Evolutionary conservation across 176 grass and related monocot species (phyloP).

Genomic region (Canna indica): DNA sequence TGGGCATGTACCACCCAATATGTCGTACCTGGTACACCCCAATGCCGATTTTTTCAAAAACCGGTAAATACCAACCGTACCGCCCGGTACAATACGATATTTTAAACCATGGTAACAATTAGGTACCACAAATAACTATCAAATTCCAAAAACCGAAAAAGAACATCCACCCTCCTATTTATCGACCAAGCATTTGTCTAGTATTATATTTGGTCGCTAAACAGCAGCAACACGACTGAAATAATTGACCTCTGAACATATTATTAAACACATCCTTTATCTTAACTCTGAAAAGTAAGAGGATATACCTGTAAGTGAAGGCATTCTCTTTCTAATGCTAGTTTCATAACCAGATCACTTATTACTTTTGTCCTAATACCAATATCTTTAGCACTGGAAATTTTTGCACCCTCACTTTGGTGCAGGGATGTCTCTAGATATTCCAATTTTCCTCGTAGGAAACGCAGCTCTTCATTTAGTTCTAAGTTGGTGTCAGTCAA

Average conservation of each 20-base stretch:
- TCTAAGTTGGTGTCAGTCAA: constrained; percentile 73
- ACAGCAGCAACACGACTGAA: neutral
- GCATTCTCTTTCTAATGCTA: constrained; percentile 68
- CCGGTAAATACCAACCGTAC: too few relatives aligned
- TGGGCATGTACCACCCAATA: too few relatives aligned
- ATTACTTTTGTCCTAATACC: constrained; percentile 62
- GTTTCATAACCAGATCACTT: constrained; percentile 59
- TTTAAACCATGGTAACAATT: too few relatives aligned
- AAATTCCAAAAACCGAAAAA: too few relatives aligned
- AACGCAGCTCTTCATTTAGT: constrained; percentile 63
- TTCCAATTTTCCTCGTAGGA: constrained; percentile 53
- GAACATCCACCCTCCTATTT: too few relatives aligned
- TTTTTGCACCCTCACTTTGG: constrained; percentile 56
- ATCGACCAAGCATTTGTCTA: too few relatives aligned
- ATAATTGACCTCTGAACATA: neutral
- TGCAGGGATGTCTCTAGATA: constrained; percentile 49
- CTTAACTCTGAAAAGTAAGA: neutral
- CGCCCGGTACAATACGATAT: too few relatives aligned
- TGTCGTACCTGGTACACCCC: too few relatives aligned
- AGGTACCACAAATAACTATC: too few relatives aligned
- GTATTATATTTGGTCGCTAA: too few relatives aligned
- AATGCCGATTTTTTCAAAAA: too few relatives aligned
- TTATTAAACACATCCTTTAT: neutral
- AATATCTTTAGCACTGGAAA: constrained; percentile 55
- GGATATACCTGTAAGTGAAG: constrained; percentile 62